Conservation (phyloP, 2,329 filamentous ascomycete genomes). For the Alternaria angustiovoidea region DNA sequence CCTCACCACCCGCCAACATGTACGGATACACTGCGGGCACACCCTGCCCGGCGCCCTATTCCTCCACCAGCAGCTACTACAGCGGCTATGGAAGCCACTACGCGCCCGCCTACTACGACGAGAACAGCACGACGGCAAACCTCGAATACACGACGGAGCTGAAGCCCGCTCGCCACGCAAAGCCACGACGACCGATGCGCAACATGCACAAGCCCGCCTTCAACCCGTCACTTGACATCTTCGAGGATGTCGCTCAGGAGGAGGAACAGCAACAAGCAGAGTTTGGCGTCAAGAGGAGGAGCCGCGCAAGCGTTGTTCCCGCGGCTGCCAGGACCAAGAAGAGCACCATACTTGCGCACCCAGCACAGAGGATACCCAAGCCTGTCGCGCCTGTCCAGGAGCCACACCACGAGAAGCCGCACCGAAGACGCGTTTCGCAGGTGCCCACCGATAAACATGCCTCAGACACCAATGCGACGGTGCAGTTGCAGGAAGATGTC, state of each 20-base stretch:
- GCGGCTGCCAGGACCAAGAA: constrained; percentile 33
- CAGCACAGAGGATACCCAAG: constrained; percentile 46
- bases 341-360: constrained; percentile 46
- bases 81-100: constrained; percentile 37
- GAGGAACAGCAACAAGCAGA: constrained; percentile 40
- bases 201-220: constrained; percentile 39
- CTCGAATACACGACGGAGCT: constrained; percentile 52
- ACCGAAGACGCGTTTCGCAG: constrained; percentile 49
- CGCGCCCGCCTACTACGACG: constrained; percentile 42
- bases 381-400: constrained; percentile 33
- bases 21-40: constrained; percentile 47
- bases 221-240: constrained; percentile 48
- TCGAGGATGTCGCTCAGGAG: constrained; percentile 49
- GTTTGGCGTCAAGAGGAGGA: constrained; percentile 35
- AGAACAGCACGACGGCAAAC: constrained; percentile 47
- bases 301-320: constrained; percentile 38
- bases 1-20: constrained; percentile 31
- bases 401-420: constrained; percentile 31
- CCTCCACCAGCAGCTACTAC: constrained; percentile 37
- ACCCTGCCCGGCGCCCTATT: constrained; percentile 47
- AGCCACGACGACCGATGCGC: constrained; percentile 46
- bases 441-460: constrained; percentile 37
- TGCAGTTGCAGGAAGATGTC: constrained; percentile 40
- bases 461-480: constrained; percentile 38
- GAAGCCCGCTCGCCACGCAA: constrained; percentile 39